Base-by-base conservation (phyloP, 179 eudicot species). In the Silene coronaria region DNA sequence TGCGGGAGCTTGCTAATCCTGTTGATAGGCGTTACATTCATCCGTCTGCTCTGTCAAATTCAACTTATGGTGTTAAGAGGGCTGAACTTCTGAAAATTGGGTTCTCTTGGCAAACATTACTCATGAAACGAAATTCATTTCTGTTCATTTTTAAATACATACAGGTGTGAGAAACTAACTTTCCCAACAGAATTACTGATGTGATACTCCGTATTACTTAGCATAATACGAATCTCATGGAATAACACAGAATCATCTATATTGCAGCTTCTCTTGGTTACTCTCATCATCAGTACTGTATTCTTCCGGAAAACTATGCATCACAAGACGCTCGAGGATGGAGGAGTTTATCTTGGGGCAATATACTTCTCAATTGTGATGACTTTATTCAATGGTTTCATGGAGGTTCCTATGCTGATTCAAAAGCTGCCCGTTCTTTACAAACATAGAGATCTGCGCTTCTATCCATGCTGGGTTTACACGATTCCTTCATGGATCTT, bases 261-360 rank as follows among this genome's bases (percentile, higher is more conserved):
- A 65, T 82, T 87, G 88, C 93, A 91, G 96, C 89, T 91, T 81
- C 83, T 88, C 59, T 62, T 91, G 77, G 77, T 84, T 73, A 70
- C 87, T 75, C 67, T 84, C 70, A 83, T 91, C 79, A 87, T 84
- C 62, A 76, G 75, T 68, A 89, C 89, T 65, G 91, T 91, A 68
- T 91, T 88, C 83, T 88, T 89, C 78, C 91, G 96, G 58, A 84
- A 88, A 82, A 88, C 89, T n/a, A 88, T 91, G 96, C 93, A 91
- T 82, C 93, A 81, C 78, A 76, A 88, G 71, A 88, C 96, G 69
- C 78, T 91, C n/a, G 88, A 84, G 48, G 93, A 89, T 76, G 93
- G 87, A 53, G 88, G 86, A 73, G 77, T 88, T 77, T 91, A 84
- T 82, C 87, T 91, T 73, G 96, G 96, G 72, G 93, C 96, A 28